Conservation (phyloP, 768 basidiomycete species). For the Sarcomyxa edulis region DNA sequence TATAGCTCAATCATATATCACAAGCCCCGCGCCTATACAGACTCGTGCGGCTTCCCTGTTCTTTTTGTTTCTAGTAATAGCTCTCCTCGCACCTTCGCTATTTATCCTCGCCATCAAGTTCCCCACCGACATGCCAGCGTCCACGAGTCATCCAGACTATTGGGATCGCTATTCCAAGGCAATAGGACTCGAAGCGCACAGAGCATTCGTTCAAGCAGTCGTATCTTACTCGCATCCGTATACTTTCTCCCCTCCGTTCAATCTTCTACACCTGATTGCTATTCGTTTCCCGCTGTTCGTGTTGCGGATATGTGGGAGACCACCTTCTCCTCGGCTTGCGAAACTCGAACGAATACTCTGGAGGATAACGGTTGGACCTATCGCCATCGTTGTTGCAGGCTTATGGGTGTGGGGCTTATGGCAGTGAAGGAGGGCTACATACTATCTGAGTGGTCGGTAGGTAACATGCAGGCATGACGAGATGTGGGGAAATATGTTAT, state of each 20-base stretch:
- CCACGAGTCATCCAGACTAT: constrained; percentile 7
- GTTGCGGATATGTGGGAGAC: constrained; percentile 14
- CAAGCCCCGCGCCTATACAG: constrained; percentile 37
- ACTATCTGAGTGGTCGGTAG: no score
- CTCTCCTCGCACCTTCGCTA: constrained; percentile 29
- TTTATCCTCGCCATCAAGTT: constrained; percentile 23
- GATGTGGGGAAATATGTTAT: no score
- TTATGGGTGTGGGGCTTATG: no score
- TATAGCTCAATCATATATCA: background rate
- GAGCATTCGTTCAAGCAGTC: constrained; percentile 30
- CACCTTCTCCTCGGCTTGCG: constrained; percentile 9
- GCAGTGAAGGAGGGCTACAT: no score
- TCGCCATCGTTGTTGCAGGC: constrained; percentile 22
- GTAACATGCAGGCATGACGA: no score
- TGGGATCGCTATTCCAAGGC: constrained; percentile 48
- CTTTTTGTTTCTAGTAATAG: constrained; percentile 25
- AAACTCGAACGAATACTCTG: constrained; percentile 30
- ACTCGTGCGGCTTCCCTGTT: constrained; percentile 38
- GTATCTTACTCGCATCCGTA: constrained; percentile 28
- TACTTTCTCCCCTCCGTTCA: constrained; percentile 49
- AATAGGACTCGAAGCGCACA: constrained; percentile 41
- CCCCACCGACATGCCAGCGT: constrained; percentile 13
- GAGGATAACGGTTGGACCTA: constrained; percentile 34
- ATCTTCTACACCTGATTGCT: constrained; percentile 29
- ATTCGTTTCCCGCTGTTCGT: constrained; percentile 15